Evolutionary conservation across 352 stramenopile genomes (phyloP).

Genomic region (Phytophthora ohioensis): DNA sequence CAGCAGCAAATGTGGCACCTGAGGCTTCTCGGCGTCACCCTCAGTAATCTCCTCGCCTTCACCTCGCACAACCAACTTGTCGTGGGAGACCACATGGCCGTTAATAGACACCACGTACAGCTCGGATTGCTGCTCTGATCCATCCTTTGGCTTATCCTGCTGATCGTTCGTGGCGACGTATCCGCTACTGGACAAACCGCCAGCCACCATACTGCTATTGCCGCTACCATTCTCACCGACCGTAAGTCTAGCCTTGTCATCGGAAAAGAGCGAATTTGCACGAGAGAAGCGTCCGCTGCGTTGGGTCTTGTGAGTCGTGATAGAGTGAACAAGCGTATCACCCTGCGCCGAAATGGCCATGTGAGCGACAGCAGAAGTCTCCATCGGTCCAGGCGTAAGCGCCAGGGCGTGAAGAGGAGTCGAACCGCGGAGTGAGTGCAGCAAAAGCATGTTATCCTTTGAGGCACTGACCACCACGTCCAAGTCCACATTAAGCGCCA

Average conservation of each 20-base stretch:
- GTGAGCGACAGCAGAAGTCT: conserved; percentile 65
- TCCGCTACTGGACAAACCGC: conserved; percentile 44
- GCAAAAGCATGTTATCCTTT: conserved; percentile 75
- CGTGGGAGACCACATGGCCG: conserved; percentile 73
- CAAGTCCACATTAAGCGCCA: conserved; percentile 83
- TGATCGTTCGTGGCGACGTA: conserved; percentile 43
- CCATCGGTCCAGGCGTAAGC: conserved; percentile 55
- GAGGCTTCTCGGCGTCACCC: conserved; percentile 21
- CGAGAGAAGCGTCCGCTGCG: conserved; percentile 46
- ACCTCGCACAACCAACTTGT: conserved; percentile 52
- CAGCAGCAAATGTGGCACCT: conserved; percentile 62
- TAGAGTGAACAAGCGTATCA: conserved; percentile 76
- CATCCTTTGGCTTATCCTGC: conserved; percentile 33
- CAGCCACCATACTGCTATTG: conserved; percentile 50
- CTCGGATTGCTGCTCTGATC: conserved; percentile 66
- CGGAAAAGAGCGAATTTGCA: conserved; percentile 50
- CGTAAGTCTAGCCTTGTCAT: conserved; percentile 55
- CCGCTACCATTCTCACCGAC: conserved; percentile 39
- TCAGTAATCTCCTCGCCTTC: conserved; percentile 35
- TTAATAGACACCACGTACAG: conserved; percentile 88
- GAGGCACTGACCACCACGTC: conserved; percentile 86
- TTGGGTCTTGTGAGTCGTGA: conserved; percentile 51
- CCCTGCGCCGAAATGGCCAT: conserved; percentile 81
- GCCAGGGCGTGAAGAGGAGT: conserved; percentile 80
- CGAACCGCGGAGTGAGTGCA: conserved; percentile 80